Conservation (phyloP, 2,329 filamentous ascomycete species). For the Fulvia fulva region DNA sequence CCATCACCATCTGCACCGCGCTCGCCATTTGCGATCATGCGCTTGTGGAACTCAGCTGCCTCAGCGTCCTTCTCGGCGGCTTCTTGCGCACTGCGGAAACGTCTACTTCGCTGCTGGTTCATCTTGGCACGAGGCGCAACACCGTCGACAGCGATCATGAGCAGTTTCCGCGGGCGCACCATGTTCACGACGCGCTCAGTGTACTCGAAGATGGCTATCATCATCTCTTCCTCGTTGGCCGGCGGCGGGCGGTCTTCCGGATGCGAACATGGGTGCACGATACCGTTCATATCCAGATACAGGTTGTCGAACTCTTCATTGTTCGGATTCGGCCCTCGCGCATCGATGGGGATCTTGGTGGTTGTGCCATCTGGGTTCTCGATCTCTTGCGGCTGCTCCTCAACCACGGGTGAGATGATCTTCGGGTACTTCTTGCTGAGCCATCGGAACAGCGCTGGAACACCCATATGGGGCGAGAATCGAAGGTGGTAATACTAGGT, state of each 20-base stretch:
- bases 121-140: slow-evolving; percentile 98
- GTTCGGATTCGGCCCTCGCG: slow-evolving; percentile 83
- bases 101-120: slow-evolving; percentile 96
- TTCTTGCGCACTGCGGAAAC: slow-evolving; percentile 91
- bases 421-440: slow-evolving; percentile 96
- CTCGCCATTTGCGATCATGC: slow-evolving; percentile 66
- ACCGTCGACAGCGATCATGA: slow-evolving; percentile 98
- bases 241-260: slow-evolving; percentile 90
- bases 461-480: slow-evolving; percentile 64
- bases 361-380: slow-evolving; percentile 75
- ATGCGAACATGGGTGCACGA: slow-evolving; percentile 97
- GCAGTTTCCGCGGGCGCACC: slow-evolving; percentile 89
- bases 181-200: slow-evolving; percentile 99
- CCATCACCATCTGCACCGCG: slow-evolving; percentile 25
- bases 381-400: slow-evolving; percentile 76
- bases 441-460: slow-evolving; percentile 93
- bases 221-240: slow-evolving; percentile 97
- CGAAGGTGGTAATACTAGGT: background rate
- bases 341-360: slow-evolving; percentile 77
- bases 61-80: slow-evolving; percentile 91
- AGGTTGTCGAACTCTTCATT: slow-evolving; percentile 97
- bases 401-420: slow-evolving; percentile 86
- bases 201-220: slow-evolving; percentile 96
- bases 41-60: slow-evolving; percentile 79
- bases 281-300: slow-evolving; percentile 99